These are phyloP conservation scores for Podaxis sp. DNA, from an alignment of 768 basidiomycete genomes.

Conservation along the genomic window DNA sequence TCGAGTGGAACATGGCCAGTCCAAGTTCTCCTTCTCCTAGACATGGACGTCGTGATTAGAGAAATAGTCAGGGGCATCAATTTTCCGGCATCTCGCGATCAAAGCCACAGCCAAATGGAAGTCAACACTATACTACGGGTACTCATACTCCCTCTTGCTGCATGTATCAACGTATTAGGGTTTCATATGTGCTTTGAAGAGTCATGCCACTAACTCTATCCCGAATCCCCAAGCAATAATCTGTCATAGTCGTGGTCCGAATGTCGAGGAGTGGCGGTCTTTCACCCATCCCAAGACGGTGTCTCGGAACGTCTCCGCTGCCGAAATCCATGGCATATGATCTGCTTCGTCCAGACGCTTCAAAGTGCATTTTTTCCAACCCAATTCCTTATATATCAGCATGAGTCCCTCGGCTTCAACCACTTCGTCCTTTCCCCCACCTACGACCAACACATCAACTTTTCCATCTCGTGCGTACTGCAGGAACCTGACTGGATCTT, in stretches of 20 bases:
- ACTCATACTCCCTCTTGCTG: too few relatives aligned
- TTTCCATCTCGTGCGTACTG: constrained; percentile 18
- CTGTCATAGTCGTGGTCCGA: not conserved
- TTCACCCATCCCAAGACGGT: constrained; percentile 21
- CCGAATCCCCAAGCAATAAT: not conserved
- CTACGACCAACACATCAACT: constrained; percentile 23
- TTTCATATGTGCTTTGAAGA: not conserved
- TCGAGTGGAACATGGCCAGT: too few relatives aligned
- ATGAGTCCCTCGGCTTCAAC: constrained; percentile 16
- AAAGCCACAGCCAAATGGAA: not conserved
- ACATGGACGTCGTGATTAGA: too few relatives aligned
- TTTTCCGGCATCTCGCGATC: not conserved
- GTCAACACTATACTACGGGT: not conserved
- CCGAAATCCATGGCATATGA: constrained; percentile 25
- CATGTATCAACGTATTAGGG: too few relatives aligned
- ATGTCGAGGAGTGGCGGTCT: not conserved
- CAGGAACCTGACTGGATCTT: constrained; percentile 20
- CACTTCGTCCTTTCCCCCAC: constrained; percentile 22
- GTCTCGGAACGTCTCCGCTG: constrained; percentile 18
- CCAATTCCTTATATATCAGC: constrained; percentile 21
- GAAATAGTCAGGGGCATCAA: not conserved
- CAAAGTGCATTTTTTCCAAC: constrained; percentile 19
- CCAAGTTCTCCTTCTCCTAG: too few relatives aligned
- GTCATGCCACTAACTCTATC: not conserved
- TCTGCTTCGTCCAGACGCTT: constrained; percentile 20